phyloP scores from a whole-genome alignment of 306 rosid genomes.

The Trichosanthes truncata region DNA sequence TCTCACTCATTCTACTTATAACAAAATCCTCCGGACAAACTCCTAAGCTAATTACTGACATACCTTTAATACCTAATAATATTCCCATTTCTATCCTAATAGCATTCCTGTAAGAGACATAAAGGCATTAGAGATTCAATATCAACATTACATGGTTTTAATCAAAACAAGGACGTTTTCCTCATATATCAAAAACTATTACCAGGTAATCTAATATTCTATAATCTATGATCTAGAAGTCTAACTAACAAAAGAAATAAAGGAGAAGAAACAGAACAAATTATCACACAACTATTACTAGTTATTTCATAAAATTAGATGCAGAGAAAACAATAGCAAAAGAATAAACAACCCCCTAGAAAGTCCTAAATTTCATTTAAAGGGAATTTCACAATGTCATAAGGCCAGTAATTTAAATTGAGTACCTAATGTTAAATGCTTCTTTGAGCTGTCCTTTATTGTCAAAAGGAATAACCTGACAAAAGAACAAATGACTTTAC shows the following conservation, averaged over 20 bases:
- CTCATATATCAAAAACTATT: background rate
- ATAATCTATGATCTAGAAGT: background rate
- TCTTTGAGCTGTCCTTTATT: conserved; percentile 96
- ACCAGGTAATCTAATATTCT: background rate
- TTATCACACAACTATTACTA: background rate
- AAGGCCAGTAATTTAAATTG: background rate
- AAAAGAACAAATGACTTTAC: conserved; percentile 11
- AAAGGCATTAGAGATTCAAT: background rate
- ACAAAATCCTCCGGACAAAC: background rate
- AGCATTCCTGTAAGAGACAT: background rate
- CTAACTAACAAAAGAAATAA: background rate
- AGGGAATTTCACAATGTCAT: background rate
- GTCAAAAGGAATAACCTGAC: conserved; percentile 91
- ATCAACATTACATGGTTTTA: background rate
- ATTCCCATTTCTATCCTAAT: background rate
- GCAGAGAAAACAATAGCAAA: background rate
- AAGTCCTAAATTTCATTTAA: background rate
- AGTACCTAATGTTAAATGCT: conserved; percentile 92
- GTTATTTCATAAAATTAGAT: background rate
- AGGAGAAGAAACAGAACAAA: background rate
- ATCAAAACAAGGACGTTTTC: background rate
- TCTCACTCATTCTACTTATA: background rate
- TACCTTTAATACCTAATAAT: background rate
- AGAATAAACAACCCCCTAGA: background rate
- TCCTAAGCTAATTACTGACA: background rate